Evolutionary conservation across 805 yeast genomes (phyloP), one percentile per base, ranked within the genome.

Genomic region (Saccharomycopsis malanga): DNA sequence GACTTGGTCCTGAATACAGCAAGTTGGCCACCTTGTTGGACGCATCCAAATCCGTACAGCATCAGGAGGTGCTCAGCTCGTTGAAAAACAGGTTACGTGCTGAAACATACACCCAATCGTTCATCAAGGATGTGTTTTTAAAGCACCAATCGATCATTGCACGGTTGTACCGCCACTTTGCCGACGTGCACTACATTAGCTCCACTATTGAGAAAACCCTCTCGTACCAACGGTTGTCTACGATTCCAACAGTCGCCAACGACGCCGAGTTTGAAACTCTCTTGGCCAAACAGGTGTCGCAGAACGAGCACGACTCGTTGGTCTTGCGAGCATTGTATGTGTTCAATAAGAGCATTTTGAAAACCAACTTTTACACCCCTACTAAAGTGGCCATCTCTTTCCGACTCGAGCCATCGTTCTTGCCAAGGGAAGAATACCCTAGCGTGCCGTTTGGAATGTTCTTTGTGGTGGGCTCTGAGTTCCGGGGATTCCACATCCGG

Each of bases 401-500:
- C 73, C 79, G 97, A 67, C 74, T 93, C 59, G 75, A 87, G 60
- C 95, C 98, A 30, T 68, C 79, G 15, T 84, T 89, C 69, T 74
- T 91, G 65, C 96, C 98, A 39, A 64, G 64, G 47, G 66, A 79
- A 25, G 98, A 91, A 69, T 91, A 89, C 64, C 95, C 97, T 34
- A 91, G 87, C 56, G 83, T 83, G 39, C 94, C 96, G 46, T 93
- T 71, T 61, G 98, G 98, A 55, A 85, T 91, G 83, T 91, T 91
- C 69, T 81, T 91, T 56, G 84, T 89, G 50, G 96, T 93, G 54
- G 98, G 98, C 53, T 85, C 88, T 54, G 96, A 93, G 61, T 91
- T 91, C 69, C 78, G 96, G 65, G 98, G 97, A 22, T 93, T 91
- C 83, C 98, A 91, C 63, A 83, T 93, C 53, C 77, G 98, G 66